A percentile compares a stretch with the other conserved stretches of the same genome.
These are phyloP conservation scores for Fusarium sp. DNA, from an alignment of 2,329 filamentous ascomycete species.

Conservation along the genomic window DNA sequence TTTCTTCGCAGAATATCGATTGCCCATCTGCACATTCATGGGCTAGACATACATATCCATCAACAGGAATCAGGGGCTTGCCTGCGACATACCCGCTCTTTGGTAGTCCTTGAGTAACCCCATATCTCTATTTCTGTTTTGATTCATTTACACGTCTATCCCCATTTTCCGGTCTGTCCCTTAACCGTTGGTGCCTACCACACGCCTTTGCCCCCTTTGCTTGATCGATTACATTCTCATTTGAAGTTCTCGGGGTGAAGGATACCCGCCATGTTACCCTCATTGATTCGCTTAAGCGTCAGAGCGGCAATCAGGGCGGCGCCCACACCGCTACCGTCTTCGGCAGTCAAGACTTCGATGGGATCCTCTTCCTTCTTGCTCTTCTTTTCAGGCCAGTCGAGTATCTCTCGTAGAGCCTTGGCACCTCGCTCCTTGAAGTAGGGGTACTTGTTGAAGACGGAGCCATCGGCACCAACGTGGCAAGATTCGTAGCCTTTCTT, in stretches of 20 bases:
- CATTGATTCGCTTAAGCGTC: conserved; percentile 70
- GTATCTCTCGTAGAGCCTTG: conserved; percentile 88
- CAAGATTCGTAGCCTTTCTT: conserved; percentile 91
- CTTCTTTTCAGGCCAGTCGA: conserved; percentile 85
- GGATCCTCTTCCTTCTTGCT: conserved; percentile 80
- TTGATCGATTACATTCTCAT: conserved; percentile 31
- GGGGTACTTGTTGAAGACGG: conserved; percentile 99
- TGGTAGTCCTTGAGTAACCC: conserved; percentile 21
- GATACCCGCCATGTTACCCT: conserved; percentile 70
- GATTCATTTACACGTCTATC: conserved; percentile 36
- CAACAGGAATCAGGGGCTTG: conserved; percentile 6
- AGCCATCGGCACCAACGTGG: conserved; percentile 96
- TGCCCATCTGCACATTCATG: conserved; percentile 80
- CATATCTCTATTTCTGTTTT: conserved; percentile 28
- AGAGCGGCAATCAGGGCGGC: conserved; percentile 89
- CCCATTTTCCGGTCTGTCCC: conserved; percentile 31
- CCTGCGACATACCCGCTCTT: conserved; percentile 25
- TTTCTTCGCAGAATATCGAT: conserved; percentile 66
- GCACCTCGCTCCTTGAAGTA: conserved; percentile 96
- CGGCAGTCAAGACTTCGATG: conserved; percentile 85
- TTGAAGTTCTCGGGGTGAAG: conserved; percentile 70
- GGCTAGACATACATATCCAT: conserved; percentile 54
- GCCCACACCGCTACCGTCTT: conserved; percentile 97
- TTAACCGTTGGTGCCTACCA: conserved; percentile 25
- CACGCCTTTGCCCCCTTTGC: conserved; percentile 27